Conservation (phyloP, 345 rosid genomes). For the Hypericum androsaemum region DNA sequence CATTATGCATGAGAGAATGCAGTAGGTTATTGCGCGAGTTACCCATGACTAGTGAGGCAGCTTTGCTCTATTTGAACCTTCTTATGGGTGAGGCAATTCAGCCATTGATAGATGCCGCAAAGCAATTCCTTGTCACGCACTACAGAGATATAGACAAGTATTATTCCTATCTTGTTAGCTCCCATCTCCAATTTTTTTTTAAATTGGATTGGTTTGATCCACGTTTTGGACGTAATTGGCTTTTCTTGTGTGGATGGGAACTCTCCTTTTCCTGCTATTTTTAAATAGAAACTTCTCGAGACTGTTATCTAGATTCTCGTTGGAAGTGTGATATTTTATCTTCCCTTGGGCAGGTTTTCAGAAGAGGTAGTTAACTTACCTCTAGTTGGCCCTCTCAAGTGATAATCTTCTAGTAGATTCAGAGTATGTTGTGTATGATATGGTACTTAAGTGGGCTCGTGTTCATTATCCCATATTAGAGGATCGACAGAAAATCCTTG, state of each 20-base stretch:
- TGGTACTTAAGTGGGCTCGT: slow-evolving; percentile 66
- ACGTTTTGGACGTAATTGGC: no score
- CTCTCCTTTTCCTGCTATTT: no score
- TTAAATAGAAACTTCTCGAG: no score
- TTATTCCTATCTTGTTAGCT: no score
- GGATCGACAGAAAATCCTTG: slow-evolving; percentile 51
- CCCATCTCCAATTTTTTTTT: no score
- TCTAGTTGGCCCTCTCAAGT: slow-evolving; percentile 55
- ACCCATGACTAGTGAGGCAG: no score
- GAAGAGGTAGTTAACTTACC: slow-evolving; percentile 71
- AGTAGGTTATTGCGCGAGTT: no score
- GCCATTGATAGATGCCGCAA: slow-evolving; percentile 67
- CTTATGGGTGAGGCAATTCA: slow-evolving; percentile 67
- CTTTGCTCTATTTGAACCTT: slow-evolving; percentile 64
- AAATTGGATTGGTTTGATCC: no score
- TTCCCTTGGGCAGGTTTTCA: slow-evolving; percentile 28
- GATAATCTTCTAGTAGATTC: slow-evolving; percentile 54
- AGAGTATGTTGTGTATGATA: slow-evolving; percentile 64
- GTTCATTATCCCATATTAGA: slow-evolving; percentile 49
- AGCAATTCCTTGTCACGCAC: slow-evolving; percentile 43
- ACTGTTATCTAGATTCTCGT: no score
- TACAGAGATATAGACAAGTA: slow-evolving; percentile 60
- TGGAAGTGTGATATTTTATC: not conserved
- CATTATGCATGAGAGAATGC: no score
- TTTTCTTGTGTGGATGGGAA: no score